Percentiles rank a stretch among this genome's conserved stretches.
Evolutionary conservation across 169 alveolate genomes (phyloP).

Genomic region (Plasmodium relictum): DNA sequence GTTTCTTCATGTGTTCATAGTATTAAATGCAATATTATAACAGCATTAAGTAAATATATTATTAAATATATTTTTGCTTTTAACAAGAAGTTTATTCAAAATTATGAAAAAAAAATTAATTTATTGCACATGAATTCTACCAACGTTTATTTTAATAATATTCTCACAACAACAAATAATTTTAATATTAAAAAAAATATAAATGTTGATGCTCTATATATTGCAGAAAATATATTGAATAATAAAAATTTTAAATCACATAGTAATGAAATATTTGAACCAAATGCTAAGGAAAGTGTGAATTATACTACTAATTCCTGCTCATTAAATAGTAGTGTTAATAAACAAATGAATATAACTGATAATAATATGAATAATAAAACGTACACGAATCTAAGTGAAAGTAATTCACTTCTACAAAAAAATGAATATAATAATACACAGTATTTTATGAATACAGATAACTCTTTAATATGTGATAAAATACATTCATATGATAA

Average conservation of each 20-base stretch:
- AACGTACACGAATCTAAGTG: too few species aligned
- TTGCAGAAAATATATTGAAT: neutral
- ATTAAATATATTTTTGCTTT: slow-evolving; percentile 70
- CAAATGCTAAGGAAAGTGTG: neutral
- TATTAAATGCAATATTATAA: slow-evolving; percentile 71
- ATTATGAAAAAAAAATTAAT: slow-evolving; percentile 73
- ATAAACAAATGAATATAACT: too few species aligned
- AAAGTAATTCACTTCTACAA: too few species aligned
- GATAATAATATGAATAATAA: neutral
- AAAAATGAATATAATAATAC: too few species aligned
- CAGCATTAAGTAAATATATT: slow-evolving; percentile 66
- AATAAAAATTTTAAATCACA: neutral
- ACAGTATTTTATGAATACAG: too few species aligned
- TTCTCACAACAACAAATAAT: slow-evolving; percentile 23
- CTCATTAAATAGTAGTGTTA: neutral
- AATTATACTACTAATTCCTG: too few species aligned
- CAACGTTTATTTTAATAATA: slow-evolving; percentile 68
- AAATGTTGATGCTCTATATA: neutral
- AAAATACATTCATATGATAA: too few species aligned
- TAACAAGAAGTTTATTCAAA: slow-evolving; percentile 68
- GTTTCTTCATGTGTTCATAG: slow-evolving; percentile 59
- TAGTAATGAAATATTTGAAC: neutral
- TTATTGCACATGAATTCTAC: slow-evolving; percentile 68
- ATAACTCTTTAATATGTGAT: too few species aligned
- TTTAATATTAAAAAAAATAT: neutral